phyloP scores from a whole-genome alignment of 108 stramenopile species.

The Aurantiochytrium sp. region DNA sequence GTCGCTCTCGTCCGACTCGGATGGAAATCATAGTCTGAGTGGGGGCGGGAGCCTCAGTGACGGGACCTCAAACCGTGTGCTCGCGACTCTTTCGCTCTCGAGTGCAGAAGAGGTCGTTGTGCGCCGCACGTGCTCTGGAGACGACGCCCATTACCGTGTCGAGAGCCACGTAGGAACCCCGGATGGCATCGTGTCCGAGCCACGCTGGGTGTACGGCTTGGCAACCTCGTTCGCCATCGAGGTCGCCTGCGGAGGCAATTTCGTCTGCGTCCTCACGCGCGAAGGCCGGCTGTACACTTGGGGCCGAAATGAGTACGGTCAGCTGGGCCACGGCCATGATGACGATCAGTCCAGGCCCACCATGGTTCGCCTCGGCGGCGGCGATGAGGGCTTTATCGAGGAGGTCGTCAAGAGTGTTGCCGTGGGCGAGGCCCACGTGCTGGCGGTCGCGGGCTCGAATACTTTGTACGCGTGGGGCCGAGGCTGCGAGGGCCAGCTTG shows the following conservation, averaged over 20 bases:
- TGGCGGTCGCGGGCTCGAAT: conserved; percentile 39
- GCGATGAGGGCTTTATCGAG: no score
- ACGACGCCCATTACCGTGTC: not conserved
- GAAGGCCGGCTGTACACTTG: conserved; percentile 52
- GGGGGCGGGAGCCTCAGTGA: no score
- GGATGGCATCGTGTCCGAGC: not conserved
- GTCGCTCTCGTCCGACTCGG: no score
- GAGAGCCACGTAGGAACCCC: not conserved
- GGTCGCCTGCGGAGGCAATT: conserved; percentile 53
- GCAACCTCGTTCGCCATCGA: conserved; percentile 13
- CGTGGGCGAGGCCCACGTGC: conserved; percentile 55
- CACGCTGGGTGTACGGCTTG: not conserved
- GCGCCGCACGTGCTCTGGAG: not conserved
- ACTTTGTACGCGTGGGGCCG: conserved; percentile 51
- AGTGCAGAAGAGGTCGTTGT: not conserved
- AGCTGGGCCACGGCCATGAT: not conserved
- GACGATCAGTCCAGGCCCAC: not conserved
- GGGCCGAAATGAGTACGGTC: conserved; percentile 37
- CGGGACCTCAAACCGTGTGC: not conserved
- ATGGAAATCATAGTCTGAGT: no score
- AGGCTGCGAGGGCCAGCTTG: conserved; percentile 51
- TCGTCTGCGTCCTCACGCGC: conserved; percentile 43
- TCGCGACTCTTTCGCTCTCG: not conserved
- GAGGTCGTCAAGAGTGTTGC: conserved; percentile 32
- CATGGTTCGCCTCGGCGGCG: not conserved